phyloP scores from a whole-genome alignment of 495 filamentous ascomycete species.

The Venustampulla echinocandica region DNA sequence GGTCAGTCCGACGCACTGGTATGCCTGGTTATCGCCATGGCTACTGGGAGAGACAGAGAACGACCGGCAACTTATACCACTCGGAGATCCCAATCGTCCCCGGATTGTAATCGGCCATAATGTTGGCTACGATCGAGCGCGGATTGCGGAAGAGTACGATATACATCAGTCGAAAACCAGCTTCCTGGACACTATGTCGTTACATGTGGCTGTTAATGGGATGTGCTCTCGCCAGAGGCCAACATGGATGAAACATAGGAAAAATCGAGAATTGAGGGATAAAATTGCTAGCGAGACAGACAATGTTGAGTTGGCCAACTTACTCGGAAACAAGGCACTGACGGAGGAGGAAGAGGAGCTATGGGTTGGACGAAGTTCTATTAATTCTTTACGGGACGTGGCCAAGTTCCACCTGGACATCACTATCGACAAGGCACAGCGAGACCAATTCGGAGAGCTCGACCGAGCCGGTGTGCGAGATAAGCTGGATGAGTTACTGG shows the following conservation, averaged over 20 bases:
- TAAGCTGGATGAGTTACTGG: conserved; percentile 72
- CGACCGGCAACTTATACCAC: conserved; percentile 70
- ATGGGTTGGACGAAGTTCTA: conserved; percentile 88
- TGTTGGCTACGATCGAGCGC: conserved; percentile 87
- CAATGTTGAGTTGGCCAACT: conserved; percentile 56
- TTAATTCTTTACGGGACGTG: conserved; percentile 92
- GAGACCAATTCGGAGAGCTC: conserved; percentile 81
- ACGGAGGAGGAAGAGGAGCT: conserved; percentile 84
- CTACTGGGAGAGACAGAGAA: conserved; percentile 72
- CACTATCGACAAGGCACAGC: conserved; percentile 80
- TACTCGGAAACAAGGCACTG: conserved; percentile 58
- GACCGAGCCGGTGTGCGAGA: conserved; percentile 56
- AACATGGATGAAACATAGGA: conserved; percentile 93
- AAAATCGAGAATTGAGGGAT: conserved; percentile 75
- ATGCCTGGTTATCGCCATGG: conserved; percentile 96
- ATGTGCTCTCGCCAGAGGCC: conserved; percentile 97
- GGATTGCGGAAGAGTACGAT: conserved; percentile 83
- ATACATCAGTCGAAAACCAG: conserved; percentile 71
- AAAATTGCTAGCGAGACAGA: conserved; percentile 65
- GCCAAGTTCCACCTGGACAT: conserved; percentile 92
- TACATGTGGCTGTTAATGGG: conserved; percentile 95
- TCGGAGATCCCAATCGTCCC: conserved; percentile 61
- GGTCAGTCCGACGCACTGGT: conserved; percentile 80
- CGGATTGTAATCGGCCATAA: conserved; percentile 90
- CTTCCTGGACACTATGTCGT: conserved; percentile 96